Evolutionary conservation across 768 basidiomycete genomes (phyloP), one percentile per base, ranked within the genome.

Genomic region (Lactifluus rugatus): DNA sequence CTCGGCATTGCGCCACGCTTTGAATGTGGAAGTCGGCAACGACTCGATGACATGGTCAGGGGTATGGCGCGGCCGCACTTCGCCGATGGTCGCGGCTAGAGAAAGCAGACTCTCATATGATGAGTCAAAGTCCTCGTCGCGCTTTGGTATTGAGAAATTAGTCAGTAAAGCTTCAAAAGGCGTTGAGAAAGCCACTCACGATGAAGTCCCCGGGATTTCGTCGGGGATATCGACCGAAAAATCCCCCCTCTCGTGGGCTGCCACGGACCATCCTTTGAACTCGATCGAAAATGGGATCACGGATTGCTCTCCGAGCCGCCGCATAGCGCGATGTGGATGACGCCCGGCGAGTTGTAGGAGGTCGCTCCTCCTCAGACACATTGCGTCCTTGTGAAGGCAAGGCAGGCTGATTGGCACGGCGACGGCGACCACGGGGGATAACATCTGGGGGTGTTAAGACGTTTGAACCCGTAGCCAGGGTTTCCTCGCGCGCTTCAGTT

Each of bases 71-170:
- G 86, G 81, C 63, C 78, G 81, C 7, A 71, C 87, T n/a, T 89
- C 87, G 7, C 88, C 86, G 44, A 89, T 69, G 17, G 80, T 69
- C 14, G 75, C 75, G 36, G 82, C 76, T 47, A 89, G 70, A 2
- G 77, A 76, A 19, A 89, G 62, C 52, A 89, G 68, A 39, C 74
- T 79, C 67, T 91, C 89, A 64, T 89, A 90, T 1, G 88, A 89
- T 6, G 76, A 69, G 61, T 89, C 85, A 66, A 88, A 84, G 61
- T 88, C 77, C 65, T 89, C 86, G 58, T 89, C 88, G 52, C 82
- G 80, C 86, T 87, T 63, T n/a, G 60, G 17, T 56, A 53, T 56
- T 23, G 52, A 39, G 48, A 26, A 66, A 11, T 60, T n/a, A 56
- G 52, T 31, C 21, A 48, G 47, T 26, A 51, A 57, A 45, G 26